Percentiles rank a stretch among this genome's conserved stretches.
phyloP scores from a whole-genome alignment of 495 filamentous ascomycete species.

The Penicillium paradoxum region DNA sequence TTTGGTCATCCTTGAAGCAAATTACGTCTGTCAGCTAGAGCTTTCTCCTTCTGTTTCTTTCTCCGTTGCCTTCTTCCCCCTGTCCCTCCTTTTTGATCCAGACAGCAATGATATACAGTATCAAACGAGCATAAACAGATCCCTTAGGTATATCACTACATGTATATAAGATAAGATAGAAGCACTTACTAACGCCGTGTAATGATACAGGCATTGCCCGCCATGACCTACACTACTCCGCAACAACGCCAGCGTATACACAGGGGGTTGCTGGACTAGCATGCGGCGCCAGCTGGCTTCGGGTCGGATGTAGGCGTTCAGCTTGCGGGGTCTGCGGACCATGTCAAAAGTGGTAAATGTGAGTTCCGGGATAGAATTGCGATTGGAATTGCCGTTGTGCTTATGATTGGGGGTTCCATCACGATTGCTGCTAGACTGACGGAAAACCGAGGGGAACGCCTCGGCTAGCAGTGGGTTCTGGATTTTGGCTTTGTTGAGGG shows the following conservation, averaged over 20 bases:
- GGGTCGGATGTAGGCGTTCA: background rate
- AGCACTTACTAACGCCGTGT: background rate
- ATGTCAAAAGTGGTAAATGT: conserved; percentile 3
- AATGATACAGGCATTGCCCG: background rate
- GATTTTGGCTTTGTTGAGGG: background rate
- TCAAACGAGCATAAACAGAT: background rate
- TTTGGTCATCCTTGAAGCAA: background rate
- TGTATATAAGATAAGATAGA: background rate
- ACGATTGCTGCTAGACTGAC: background rate
- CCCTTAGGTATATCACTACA: background rate
- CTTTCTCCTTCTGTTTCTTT: background rate
- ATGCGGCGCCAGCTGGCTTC: conserved; percentile 21
- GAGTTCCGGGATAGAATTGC: background rate
- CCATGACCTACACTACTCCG: background rate
- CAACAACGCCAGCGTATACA: background rate
- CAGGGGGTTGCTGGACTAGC: conserved; percentile 16
- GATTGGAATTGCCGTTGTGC: background rate
- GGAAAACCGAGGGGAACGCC: conserved; percentile 7
- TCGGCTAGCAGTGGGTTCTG: conserved; percentile 13
- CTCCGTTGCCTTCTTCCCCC: background rate
- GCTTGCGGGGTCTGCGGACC: background rate
- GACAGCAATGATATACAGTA: too few relatives aligned
- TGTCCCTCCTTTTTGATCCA: too few relatives aligned
- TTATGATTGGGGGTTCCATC: background rate
- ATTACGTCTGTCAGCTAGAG: background rate